Conservation (phyloP, 2,329 filamentous ascomycete species). For the Phialocephala subalpina region DNA sequence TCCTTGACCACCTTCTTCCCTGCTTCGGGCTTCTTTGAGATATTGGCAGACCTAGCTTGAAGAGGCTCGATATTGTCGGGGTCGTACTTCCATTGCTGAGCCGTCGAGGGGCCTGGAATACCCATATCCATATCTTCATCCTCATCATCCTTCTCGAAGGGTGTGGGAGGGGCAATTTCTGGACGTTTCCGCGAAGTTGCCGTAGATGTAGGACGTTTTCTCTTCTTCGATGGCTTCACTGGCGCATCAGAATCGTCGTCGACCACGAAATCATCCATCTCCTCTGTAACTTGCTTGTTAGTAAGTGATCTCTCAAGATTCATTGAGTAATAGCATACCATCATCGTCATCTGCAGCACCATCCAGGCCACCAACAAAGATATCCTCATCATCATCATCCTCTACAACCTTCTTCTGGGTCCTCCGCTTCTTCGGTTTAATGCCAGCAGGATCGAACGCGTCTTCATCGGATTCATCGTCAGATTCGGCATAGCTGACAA, state of each 20-base stretch:
- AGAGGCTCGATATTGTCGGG: conserved; percentile 63
- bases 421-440: conserved; percentile 47
- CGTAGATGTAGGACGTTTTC: conserved; percentile 64
- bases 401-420: conserved; percentile 67
- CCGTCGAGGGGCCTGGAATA: conserved; percentile 71
- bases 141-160: conserved; percentile 52
- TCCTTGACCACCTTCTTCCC: conserved; percentile 51
- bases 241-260: conserved; percentile 80
- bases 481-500: conserved; percentile 85
- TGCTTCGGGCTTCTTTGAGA: conserved; percentile 46
- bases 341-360: conserved; percentile 66
- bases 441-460: conserved; percentile 49
- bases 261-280: conserved; percentile 88
- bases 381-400: conserved; percentile 73
- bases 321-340: conserved; percentile 50
- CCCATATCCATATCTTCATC: conserved; percentile 63
- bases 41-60: conserved; percentile 52
- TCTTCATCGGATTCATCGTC: conserved; percentile 79
- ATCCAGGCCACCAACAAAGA: conserved; percentile 68
- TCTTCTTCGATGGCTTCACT: conserved; percentile 67
- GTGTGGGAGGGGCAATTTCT: conserved; percentile 59
- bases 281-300: conserved; percentile 51
- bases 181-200: conserved; percentile 68
- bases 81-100: conserved; percentile 83
- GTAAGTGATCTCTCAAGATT: neutral